Evolutionary conservation across 2,329 filamentous ascomycete genomes (phyloP), one percentile per base, ranked within the genome.

Genomic region (Colletotrichum siamense): DNA sequence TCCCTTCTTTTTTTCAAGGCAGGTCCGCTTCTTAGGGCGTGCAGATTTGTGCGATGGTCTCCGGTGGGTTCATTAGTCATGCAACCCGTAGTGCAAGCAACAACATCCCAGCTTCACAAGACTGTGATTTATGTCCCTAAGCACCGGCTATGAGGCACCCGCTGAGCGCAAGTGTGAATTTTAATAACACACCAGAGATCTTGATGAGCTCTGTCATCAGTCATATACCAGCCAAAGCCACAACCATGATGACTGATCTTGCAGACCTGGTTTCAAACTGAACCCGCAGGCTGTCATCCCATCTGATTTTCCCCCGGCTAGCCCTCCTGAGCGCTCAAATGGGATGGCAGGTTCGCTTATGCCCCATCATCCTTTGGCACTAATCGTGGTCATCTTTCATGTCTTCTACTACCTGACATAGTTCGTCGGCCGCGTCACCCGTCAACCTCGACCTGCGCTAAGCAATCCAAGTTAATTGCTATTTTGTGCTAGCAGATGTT

Each of bases 221-320:
- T n/a, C n/a, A 22, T 5, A 22, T 49, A n/a, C 7, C 18, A 0
- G 0, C 9, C 18, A 1, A 4, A 49, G 3, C 0, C 4, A 12
- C 0, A 49, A 49, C 0, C 44, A 49, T 7, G 44, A 10, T 22
- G 18, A 7, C 39, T 1, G 39, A 44, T 13, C 39, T 22, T 49
- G 9, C 9, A 49, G 18, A n/a, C 39, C 39, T 3, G 1, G 18
- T 49, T 49, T 49, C 18, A 49, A n/a, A 49, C 0, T 2, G 1
- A n/a, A n/a, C 1, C 18, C 1, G 39, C 18, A n/a, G 18, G 18
- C 18, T 49, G 39, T n/a, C 39, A 49, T 49, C 39, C 39, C 18
- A 49, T 49, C 18, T 49, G 39, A n/a, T n/a, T 0, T 0, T 12
- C 9, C 18, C 3, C 9, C 18, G 18, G 18, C 18, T n/a, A n/a